Evolutionary conservation across 306 rosid species (phyloP), one percentile per base, ranked within the genome.

Genomic region (Vigna mungo): DNA sequence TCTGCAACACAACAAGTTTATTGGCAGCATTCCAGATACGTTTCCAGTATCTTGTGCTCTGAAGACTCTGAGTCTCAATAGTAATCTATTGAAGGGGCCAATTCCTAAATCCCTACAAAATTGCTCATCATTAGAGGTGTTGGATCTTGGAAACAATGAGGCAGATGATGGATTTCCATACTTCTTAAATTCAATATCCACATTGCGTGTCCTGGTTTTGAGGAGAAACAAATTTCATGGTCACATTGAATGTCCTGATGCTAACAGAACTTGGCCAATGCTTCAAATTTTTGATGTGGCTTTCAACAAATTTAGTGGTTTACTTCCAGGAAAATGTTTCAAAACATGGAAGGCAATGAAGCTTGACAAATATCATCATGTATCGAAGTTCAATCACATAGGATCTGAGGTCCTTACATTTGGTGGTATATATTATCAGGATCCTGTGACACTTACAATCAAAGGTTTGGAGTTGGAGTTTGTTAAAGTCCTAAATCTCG

Each of bases 251-350:
- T 89, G 90, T 72, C 10, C 20, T 0, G 16, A 34, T 2, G 21
- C 21, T 20, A 2, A 1, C 18, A 27, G 34, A 4, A 41, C 2
- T 12, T 84, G 90, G 90, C 7, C 1, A 0, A 67, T 5, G 61
- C 88, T 87, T 58, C 88, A 84, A 56, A 85, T 89, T 46, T 5
- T 84, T 2, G 87, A 89, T 25, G 2, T 89, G 1, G 85, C 89
- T 54, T 71, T 8, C 62, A 89, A 87, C 85, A 82, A 39, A 32
- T 87, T 87, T 20, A 82, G 9, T 34, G 88, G 87, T 15, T 2
- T 7, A 7, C 43, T 85, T 47, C 87, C 78, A 14, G 15, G 21
- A 37, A 15, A 0, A 16, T 16, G 17, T 69, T 58, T 87, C 49
- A 46, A 2, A 10, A 71, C 70, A 0, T 87, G 85, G 93, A 12